phyloP scores from a whole-genome alignment of 2,329 filamentous ascomycete genomes.

The Zasmidium angulare region DNA sequence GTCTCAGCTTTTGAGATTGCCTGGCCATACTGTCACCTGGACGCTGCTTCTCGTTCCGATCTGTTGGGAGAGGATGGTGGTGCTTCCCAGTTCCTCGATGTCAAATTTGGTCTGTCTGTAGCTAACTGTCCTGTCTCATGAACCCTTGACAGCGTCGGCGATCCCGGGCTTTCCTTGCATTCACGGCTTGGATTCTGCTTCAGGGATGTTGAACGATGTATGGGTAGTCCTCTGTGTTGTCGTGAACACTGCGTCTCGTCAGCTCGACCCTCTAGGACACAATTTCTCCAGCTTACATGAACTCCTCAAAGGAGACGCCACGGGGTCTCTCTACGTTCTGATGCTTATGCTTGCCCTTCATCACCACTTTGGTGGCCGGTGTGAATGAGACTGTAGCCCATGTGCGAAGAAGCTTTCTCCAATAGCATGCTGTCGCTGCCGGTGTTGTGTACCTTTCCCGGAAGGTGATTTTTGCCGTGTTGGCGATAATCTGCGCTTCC shows the following conservation, averaged over 20 bases:
- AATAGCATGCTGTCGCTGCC: conserved; percentile 35
- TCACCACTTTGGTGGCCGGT: conserved; percentile 14
- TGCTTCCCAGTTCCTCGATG: too few relatives aligned
- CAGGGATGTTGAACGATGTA: not conserved
- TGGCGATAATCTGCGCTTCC: conserved; percentile 23
- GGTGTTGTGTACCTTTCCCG: conserved; percentile 27
- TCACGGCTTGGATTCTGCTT: too few relatives aligned
- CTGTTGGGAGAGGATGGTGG: too few relatives aligned
- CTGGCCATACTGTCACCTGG: too few relatives aligned
- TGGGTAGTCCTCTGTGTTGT: conserved; percentile 17
- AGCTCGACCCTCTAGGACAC: too few relatives aligned
- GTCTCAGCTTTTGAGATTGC: too few relatives aligned
- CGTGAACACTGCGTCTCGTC: conserved; percentile 6
- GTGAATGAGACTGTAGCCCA: conserved; percentile 27
- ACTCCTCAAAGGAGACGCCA: conserved; percentile 27
- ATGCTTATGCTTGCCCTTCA: conserved; percentile 14
- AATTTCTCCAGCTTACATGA: conserved; percentile 7
- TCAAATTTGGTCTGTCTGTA: too few relatives aligned
- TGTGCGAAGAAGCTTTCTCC: conserved; percentile 23
- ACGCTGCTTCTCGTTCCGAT: too few relatives aligned
- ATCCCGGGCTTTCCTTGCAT: too few relatives aligned
- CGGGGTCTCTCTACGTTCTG: conserved; percentile 14
- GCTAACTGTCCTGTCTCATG: too few relatives aligned
- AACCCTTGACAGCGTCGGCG: too few relatives aligned
- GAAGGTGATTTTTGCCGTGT: conserved; percentile 19